Evolutionary conservation across 1,284 basidiomycete species (phyloP), one percentile per base, ranked within the genome.

Genomic region (Marasmius sp.): DNA sequence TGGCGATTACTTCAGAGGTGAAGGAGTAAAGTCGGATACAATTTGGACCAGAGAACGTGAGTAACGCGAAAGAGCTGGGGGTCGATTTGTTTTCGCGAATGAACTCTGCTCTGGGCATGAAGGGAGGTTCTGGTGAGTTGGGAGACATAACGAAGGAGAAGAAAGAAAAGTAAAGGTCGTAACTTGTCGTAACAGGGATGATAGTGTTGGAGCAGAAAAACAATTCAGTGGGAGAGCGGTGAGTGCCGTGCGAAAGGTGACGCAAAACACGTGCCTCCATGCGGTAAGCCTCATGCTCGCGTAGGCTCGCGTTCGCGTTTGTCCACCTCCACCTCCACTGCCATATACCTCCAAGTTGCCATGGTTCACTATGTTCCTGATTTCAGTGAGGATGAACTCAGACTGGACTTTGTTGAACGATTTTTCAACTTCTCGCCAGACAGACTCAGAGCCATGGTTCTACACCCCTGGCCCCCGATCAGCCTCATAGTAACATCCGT

Each of bases 21-120:
- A 92, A 92, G 62, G 85, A 85, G 71, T 89, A 91, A 60, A 91
- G 82, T 56, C 89, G 77, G 67, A 92, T 79, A 66, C 81, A 79
- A 67, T 83, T 85, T 20, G 85, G 74, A 64, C 85, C 81, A 6
- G 89, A 83, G 65, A 92, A 78, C 11, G 90, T 81, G 59, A 92
- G 78, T 60, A 92, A 79, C 43, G 86, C 81, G 72, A 92, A 92
- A 39, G 84, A 76, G 64, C 85, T 88, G 39, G 80, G 77, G 22
- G 81, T 75, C 50, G 75, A 75, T 65, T 61, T 72, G 41, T 81
- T 80, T 66, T 88, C 82, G 49, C 81, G 82, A 63, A 88, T 77
- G 72, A 91, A 91, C 72, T 91, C 89, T 70, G 83, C 87, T 68
- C 89, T 77, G 4, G 89, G 89, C 33, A 79, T 80, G 66, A 91